Evolutionary conservation across 2,329 filamentous ascomycete genomes (phyloP).

Genomic region (Neurospora sp.): DNA sequence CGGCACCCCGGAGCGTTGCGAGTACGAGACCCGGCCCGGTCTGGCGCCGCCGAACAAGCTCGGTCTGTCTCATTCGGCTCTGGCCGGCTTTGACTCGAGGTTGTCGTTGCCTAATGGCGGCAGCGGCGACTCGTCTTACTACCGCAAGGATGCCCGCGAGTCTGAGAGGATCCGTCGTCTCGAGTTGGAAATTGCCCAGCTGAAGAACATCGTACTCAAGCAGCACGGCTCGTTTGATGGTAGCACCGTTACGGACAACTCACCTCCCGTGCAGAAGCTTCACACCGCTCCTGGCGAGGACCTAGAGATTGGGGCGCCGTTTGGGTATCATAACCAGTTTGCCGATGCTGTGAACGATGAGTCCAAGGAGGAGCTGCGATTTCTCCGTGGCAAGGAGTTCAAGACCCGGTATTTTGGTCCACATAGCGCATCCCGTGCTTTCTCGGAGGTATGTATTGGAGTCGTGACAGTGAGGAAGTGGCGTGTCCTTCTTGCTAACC

Average conservation of each 20-base stretch:
- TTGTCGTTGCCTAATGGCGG: slow-evolving; percentile 31
- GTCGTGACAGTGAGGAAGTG: background rate
- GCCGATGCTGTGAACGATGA: slow-evolving; percentile 21
- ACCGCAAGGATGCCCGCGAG: slow-evolving; percentile 35
- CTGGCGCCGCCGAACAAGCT: slow-evolving; percentile 31
- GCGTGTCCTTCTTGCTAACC: background rate
- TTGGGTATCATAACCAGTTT: slow-evolving; percentile 12
- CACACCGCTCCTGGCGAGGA: slow-evolving; percentile 5
- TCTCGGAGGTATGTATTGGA: slow-evolving; percentile 35
- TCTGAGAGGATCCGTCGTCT: slow-evolving; percentile 49
- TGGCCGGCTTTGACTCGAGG: slow-evolving; percentile 34
- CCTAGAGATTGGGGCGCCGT: slow-evolving; percentile 11
- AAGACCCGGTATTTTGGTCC: slow-evolving; percentile 51
- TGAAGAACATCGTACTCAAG: slow-evolving; percentile 41
- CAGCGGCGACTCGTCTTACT: slow-evolving; percentile 24
- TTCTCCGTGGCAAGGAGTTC: slow-evolving; percentile 49
- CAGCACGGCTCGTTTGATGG: slow-evolving; percentile 36
- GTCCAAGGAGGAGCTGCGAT: slow-evolving; percentile 41
- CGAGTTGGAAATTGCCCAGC: slow-evolving; percentile 48
- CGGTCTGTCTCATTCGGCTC: slow-evolving; percentile 32
- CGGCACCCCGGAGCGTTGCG: slow-evolving; percentile 48
- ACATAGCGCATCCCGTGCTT: slow-evolving; percentile 50
- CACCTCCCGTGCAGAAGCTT: slow-evolving; percentile 15
- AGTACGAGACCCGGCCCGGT: slow-evolving; percentile 42
- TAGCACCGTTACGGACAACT: slow-evolving; percentile 34